Evolutionary conservation across 2,329 filamentous ascomycete species (phyloP).

Genomic region (Aspergillus novoparasiticus): DNA sequence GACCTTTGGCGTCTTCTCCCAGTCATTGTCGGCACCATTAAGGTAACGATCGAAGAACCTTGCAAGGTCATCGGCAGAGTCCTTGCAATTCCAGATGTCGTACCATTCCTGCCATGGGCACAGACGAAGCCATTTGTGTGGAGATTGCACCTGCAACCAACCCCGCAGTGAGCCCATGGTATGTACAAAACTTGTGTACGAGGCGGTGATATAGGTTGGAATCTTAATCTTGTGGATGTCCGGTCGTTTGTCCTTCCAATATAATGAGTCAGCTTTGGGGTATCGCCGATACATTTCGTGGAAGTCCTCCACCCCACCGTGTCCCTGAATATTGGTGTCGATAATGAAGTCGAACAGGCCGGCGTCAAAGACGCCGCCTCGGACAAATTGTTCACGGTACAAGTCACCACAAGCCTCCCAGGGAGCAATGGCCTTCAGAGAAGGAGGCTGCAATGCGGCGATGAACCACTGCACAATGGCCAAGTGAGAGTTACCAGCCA

Average conservation of each 20-base stretch:
- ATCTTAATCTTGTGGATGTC: not conserved
- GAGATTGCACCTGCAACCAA: constrained; percentile 10
- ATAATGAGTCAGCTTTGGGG: not conserved
- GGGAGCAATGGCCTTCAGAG: constrained; percentile 1
- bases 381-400: not conserved
- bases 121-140: constrained; percentile 16
- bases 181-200: constrained; percentile 14
- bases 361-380: not conserved
- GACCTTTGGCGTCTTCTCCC: not conserved
- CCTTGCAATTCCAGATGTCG: constrained; percentile 16
- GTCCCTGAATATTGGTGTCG: constrained; percentile 11
- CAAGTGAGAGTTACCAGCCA: constrained; percentile 19
- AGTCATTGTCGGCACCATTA: not conserved
- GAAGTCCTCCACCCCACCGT: constrained; percentile 8
- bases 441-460: not conserved
- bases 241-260: constrained; percentile 11
- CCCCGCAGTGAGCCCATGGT: constrained; percentile 16
- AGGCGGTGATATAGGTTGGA: constrained; percentile 6
- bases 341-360: constrained; percentile 10
- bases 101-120: constrained; percentile 19
- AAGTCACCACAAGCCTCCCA: not conserved
- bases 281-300: constrained; percentile 11
- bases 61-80: constrained; percentile 4
- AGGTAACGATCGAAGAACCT: constrained; percentile 6
- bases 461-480: constrained; percentile 17